A percentile compares a stretch with the other conserved stretches of the same genome.
These are phyloP conservation scores for Candida sakaeoensis DNA, from an alignment of 805 yeast species.

Conservation along the genomic window DNA sequence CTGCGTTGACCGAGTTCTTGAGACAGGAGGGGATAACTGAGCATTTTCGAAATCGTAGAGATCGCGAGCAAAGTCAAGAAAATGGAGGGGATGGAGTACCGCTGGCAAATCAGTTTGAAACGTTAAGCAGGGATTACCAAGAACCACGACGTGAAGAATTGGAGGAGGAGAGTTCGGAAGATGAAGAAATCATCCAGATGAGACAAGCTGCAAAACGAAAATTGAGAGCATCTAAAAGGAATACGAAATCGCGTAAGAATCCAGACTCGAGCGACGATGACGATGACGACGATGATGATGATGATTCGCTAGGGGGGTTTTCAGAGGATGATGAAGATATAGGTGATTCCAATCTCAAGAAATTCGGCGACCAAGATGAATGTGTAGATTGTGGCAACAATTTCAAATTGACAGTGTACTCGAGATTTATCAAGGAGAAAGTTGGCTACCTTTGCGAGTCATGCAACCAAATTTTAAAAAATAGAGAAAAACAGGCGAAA, in stretches of 20 bases:
- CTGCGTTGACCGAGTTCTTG: conserved; percentile 86
- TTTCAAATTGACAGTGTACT: conserved; percentile 64
- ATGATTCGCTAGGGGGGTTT: conserved; percentile 23
- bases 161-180: conserved; percentile 21
- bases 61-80: conserved; percentile 18
- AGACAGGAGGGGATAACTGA: conserved; percentile 88
- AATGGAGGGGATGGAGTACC: conserved; percentile 10
- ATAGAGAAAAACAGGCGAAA: conserved; percentile 42
- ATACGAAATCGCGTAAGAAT: conserved; percentile 35
- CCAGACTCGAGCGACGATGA: conserved; percentile 18
- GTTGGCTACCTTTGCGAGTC: conserved; percentile 67
- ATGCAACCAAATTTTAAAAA: conserved; percentile 45
- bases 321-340: conserved; percentile 25
- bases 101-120: conserved; percentile 10
- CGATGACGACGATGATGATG: conserved; percentile 25
- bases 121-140: not conserved
- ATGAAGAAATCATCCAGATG: conserved; percentile 24
- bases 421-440: conserved; percentile 47
- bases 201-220: conserved; percentile 28
- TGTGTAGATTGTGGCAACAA: conserved; percentile 62
- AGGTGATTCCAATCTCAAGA: conserved; percentile 21
- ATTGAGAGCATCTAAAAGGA: conserved; percentile 11
- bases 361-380: conserved; percentile 50
- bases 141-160: not conserved
- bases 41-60: conserved; percentile 51